Evolutionary conservation across 1,139 yeast species (phyloP).

Genomic region (Geotrichum macrosporum): DNA sequence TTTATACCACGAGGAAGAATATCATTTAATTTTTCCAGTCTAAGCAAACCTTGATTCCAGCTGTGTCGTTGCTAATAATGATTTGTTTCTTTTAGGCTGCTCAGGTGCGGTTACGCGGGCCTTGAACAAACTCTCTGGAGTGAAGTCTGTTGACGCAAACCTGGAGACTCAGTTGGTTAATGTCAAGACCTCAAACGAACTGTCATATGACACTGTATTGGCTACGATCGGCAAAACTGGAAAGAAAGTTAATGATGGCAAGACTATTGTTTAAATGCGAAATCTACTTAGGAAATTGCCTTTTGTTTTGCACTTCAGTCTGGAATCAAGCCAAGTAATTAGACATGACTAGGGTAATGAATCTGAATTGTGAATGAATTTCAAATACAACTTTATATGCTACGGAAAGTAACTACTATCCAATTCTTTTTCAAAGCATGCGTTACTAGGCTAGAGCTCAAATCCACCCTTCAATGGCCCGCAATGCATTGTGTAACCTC

Average conservation of each 20-base stretch:
- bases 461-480: constrained; percentile 77
- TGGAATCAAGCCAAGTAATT: no score
- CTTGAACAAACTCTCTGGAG: constrained; percentile 68
- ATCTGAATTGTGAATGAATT: no score
- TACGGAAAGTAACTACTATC: no score
- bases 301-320: no score
- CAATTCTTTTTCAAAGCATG: no score
- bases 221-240: constrained; percentile 87
- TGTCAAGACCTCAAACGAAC: constrained; percentile 53
- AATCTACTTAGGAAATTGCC: no score
- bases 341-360: no score
- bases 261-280: constrained; percentile 36
- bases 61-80: background rate
- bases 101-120: constrained; percentile 83
- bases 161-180: constrained; percentile 78
- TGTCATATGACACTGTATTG: constrained; percentile 71
- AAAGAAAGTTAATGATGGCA: constrained; percentile 70
- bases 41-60: no score
- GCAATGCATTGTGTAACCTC: constrained; percentile 71
- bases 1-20: no score
- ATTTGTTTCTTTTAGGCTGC: constrained; percentile 50
- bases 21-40: background rate
- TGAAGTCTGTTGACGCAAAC: constrained; percentile 61
- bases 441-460: no score
- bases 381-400: no score